A percentile compares a stretch with the other conserved stretches of the same genome.
Evolutionary conservation across 2,329 filamentous ascomycete species (phyloP).

Genomic region (Dactylellina sp.): DNA sequence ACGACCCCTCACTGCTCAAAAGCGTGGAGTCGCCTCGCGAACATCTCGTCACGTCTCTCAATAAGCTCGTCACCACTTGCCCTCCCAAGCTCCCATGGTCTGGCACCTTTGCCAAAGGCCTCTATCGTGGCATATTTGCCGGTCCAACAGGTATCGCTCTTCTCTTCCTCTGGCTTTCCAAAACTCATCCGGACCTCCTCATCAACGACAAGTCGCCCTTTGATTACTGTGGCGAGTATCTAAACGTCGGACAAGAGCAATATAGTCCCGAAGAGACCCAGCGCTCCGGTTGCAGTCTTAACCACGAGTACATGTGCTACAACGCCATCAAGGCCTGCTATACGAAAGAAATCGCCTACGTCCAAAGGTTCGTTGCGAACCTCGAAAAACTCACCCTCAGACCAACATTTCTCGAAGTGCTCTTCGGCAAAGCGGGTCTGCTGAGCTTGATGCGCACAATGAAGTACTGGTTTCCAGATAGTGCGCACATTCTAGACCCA

Average conservation of each 20-base stretch:
- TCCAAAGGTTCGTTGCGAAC: slow-evolving; percentile 65
- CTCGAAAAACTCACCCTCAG: slow-evolving; percentile 59
- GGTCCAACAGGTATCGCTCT: slow-evolving; percentile 71
- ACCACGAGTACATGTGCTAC: slow-evolving; percentile 67
- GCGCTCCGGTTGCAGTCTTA: slow-evolving; percentile 65
- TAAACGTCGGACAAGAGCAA: slow-evolving; percentile 62
- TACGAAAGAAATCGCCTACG: slow-evolving; percentile 63
- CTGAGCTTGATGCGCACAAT: slow-evolving; percentile 76
- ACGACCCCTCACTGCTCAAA: slow-evolving; percentile 15
- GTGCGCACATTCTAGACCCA: slow-evolving; percentile 67
- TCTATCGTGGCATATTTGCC: slow-evolving; percentile 66
- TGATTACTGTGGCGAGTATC: slow-evolving; percentile 68
- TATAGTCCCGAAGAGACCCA: slow-evolving; percentile 39
- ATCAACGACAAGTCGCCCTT: slow-evolving; percentile 65
- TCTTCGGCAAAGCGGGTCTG: slow-evolving; percentile 76
- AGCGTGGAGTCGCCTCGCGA: slow-evolving; percentile 13
- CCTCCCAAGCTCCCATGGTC: slow-evolving; percentile 40
- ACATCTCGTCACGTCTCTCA: slow-evolving; percentile 31
- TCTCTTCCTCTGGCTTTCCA: slow-evolving; percentile 68
- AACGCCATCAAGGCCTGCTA: slow-evolving; percentile 67
- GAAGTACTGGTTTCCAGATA: slow-evolving; percentile 69
- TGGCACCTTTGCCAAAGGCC: slow-evolving; percentile 43
- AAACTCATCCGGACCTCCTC: slow-evolving; percentile 65
- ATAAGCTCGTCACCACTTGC: slow-evolving; percentile 26
- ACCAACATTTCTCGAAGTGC: slow-evolving; percentile 69